A percentile compares a stretch with the other conserved stretches of the same genome.
These are phyloP conservation scores for Ramaria rubella DNA, from an alignment of 768 basidiomycete genomes.

Conservation along the genomic window DNA sequence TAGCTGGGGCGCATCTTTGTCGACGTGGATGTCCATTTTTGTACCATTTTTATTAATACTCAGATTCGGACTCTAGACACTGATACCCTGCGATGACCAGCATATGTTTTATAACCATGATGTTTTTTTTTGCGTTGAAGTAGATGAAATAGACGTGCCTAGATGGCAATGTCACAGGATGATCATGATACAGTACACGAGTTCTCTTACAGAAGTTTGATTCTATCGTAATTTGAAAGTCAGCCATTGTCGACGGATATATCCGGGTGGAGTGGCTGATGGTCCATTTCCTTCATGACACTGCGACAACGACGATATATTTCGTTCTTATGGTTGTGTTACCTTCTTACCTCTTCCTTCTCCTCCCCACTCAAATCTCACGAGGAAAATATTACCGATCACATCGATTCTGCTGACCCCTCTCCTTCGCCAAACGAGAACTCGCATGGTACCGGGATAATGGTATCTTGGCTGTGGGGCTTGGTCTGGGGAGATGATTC, in stretches of 20 bases:
- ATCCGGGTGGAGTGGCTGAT: not conserved
- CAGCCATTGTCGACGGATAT: not conserved
- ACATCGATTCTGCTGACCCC: not conserved
- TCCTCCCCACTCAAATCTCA: not conserved
- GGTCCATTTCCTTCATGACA: not conserved
- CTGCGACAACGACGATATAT: not conserved
- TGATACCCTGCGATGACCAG: not conserved
- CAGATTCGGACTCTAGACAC: not conserved
- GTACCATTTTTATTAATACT: not conserved
- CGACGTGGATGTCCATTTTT: not conserved
- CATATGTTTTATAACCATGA: not conserved
- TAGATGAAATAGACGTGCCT: not conserved
- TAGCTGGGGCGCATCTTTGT: not conserved
- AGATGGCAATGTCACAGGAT: not conserved
- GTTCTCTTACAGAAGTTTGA: not conserved
- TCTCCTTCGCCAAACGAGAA: not conserved
- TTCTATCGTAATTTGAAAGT: not conserved
- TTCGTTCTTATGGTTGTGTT: not conserved
- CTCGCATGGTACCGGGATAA: not conserved
- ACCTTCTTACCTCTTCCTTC: not conserved
- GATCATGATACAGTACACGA: not conserved
- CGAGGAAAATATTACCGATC: not conserved
- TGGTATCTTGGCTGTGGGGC: constrained; percentile 22
- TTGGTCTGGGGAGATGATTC: constrained; percentile 32
- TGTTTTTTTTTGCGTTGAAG: not conserved